phyloP scores from a whole-genome alignment of 2,329 filamentous ascomycete genomes.

The Chalaropsis ovoidea region DNA sequence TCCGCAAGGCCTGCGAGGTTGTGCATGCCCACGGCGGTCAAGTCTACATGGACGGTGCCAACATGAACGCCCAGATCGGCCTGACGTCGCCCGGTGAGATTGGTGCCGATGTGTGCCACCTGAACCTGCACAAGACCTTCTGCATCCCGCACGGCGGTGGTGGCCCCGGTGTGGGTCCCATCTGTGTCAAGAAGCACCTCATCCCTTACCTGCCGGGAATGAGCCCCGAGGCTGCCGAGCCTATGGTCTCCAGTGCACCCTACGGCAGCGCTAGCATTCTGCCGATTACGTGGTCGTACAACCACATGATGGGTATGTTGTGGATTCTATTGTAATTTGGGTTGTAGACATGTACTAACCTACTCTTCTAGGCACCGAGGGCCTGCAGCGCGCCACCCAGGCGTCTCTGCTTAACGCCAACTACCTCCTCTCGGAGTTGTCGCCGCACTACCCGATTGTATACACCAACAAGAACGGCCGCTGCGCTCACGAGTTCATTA shows the following conservation, averaged over 20 bases:
- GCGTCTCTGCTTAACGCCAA: slow-evolving; percentile 93
- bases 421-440: slow-evolving; percentile 83
- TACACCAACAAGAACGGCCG: slow-evolving; percentile 83
- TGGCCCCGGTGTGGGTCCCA: slow-evolving; percentile 85
- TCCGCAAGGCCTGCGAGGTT: slow-evolving; percentile 74
- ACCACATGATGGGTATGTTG: slow-evolving; percentile 72
- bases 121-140: slow-evolving; percentile 98
- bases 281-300: slow-evolving; percentile 91
- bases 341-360: slow-evolving; percentile 25
- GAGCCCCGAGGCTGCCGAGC: slow-evolving; percentile 32
- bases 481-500: slow-evolving; percentile 95
- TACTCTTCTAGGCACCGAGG: slow-evolving; percentile 44
- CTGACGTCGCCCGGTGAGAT: slow-evolving; percentile 91
- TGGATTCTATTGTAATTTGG: neutral
- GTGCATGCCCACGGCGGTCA: slow-evolving; percentile 83
- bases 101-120: slow-evolving; percentile 89
- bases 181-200: slow-evolving; percentile 79
- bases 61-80: slow-evolving; percentile 97
- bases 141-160: slow-evolving; percentile 95
- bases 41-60: slow-evolving; percentile 97
- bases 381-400: slow-evolving; percentile 80
- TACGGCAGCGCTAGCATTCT: slow-evolving; percentile 87
- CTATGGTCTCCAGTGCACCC: slow-evolving; percentile 67
- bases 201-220: slow-evolving; percentile 60
- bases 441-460: slow-evolving; percentile 78